Base-by-base conservation (phyloP, 2,329 filamentous ascomycete species). In the Sporothrix brunneoviolacea region DNA sequence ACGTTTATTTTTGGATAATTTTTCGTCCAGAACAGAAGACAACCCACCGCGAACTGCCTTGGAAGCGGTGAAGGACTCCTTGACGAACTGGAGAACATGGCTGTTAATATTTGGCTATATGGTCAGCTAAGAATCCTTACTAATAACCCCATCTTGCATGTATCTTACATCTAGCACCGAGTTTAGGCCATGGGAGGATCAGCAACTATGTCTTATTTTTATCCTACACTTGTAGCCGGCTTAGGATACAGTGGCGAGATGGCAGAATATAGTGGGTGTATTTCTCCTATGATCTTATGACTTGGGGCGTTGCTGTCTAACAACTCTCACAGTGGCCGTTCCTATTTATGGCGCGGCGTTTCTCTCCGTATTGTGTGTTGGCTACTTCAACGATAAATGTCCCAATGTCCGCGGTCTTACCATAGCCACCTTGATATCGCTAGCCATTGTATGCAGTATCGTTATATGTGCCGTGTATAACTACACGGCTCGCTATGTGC, bases 391-490 rank as follows among this genome's bases (percentile, higher is more conserved):
- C n/a, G n/a, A n/a, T n/a, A n/a, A n/a, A n/a, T n/a, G n/a, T n/a
- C n/a, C n/a, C n/a, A n/a, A n/a, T n/a, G n/a, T n/a, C n/a, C 97
- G 95, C 62, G 93, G 93, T 1, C 75, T 78, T 51, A 93, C 86
- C 0, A 90, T 96, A 2, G 93, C 91, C 8, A 80, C 86, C 57
- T 97, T 91, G 91, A 93, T 97, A 70, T 89, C 89, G 0, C 96
- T 96, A 62, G 93, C 89, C 15, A 97, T 98, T 70, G 96, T 95
- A 77, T 97, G 97, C 61, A 93, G 93, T 35, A 93, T 98, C 4
- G 73, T 98, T 49, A 98, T 1, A 60, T 69, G 1, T 27, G 68
- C 67, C 16, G 66, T 79, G 3, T 77, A 77, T 60, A 63, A 74
- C 59, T 75, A 71, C 61, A 74, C 65, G 1, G 76, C 73, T 1